Percentiles rank a stretch among this genome's conserved stretches.
Conservation (phyloP, 2,329 filamentous ascomycete genomes). For the Hymenoscyphus salicellus region DNA sequence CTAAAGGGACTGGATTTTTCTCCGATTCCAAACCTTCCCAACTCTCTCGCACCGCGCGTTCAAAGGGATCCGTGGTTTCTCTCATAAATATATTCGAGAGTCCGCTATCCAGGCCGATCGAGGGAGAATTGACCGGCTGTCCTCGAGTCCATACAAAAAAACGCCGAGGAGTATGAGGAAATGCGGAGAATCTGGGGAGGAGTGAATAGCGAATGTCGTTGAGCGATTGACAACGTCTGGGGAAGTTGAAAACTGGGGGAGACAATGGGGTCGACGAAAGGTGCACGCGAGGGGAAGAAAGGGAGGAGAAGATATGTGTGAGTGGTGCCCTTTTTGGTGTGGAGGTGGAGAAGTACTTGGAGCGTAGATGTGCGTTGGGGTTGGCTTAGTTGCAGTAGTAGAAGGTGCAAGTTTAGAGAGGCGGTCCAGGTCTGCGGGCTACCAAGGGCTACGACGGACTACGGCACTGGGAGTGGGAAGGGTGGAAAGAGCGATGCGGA, state of each 20-base stretch:
- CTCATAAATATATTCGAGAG: conserved; percentile 22
- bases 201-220: background rate
- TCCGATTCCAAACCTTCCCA: conserved; percentile 17
- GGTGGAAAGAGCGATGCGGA: background rate
- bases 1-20: background rate
- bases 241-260: background rate
- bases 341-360: background rate
- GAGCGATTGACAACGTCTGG: background rate
- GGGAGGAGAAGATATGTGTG: background rate
- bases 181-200: conserved; percentile 3
- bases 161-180: background rate
- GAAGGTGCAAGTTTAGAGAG: background rate
- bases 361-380: background rate
- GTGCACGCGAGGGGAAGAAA: background rate
- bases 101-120: background rate
- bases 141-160: background rate
- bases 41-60: conserved; percentile 20
- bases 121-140: background rate
- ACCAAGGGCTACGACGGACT: background rate
- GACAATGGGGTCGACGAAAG: background rate
- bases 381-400: too few species aligned
- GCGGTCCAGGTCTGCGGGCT: background rate
- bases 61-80: conserved; percentile 14
- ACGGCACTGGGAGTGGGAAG: background rate
- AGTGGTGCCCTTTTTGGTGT: background rate